phyloP scores from a whole-genome alignment of 768 basidiomycete species.

The Sarcodon aspratus region DNA sequence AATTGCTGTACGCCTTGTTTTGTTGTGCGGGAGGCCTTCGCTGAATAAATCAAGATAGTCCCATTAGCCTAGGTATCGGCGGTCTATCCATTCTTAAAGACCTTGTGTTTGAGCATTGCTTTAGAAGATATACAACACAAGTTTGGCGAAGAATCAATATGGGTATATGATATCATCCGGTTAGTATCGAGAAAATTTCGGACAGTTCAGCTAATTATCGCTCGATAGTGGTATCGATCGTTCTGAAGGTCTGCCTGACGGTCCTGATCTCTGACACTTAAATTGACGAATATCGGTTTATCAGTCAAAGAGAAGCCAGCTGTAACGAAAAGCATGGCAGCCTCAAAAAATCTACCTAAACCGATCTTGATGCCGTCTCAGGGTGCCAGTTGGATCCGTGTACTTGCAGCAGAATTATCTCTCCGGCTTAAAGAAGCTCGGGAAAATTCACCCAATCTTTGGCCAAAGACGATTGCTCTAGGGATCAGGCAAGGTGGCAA shows the following conservation, averaged over 20 bases:
- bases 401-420: conserved; percentile 84
- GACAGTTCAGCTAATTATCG: background rate
- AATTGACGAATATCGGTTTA: background rate
- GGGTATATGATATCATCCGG: conserved; percentile 91
- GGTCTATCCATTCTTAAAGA: too few relatives aligned
- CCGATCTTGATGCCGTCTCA: conserved; percentile 64
- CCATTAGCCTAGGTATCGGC: conserved; percentile 43
- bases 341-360: conserved; percentile 86
- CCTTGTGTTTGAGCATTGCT: background rate
- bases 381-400: conserved; percentile 84
- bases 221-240: conserved; percentile 68
- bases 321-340: conserved; percentile 86
- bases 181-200: conserved; percentile 19
- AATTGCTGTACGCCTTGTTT: conserved; percentile 59
- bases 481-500: conserved; percentile 57
- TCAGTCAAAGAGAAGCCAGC: conserved; percentile 79
- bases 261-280: background rate
- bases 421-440: conserved; percentile 78
- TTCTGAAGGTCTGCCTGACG: conserved; percentile 52
- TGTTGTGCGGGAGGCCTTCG: background rate
- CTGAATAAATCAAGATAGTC: background rate
- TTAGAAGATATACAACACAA: conserved; percentile 36
- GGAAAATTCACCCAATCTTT: conserved; percentile 55
- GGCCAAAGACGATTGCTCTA: conserved; percentile 89
- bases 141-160: conserved; percentile 75